Percentiles rank a stretch among this genome's conserved stretches.
Evolutionary conservation across 306 rosid species (phyloP).

Genomic region (Corylus americana): DNA sequence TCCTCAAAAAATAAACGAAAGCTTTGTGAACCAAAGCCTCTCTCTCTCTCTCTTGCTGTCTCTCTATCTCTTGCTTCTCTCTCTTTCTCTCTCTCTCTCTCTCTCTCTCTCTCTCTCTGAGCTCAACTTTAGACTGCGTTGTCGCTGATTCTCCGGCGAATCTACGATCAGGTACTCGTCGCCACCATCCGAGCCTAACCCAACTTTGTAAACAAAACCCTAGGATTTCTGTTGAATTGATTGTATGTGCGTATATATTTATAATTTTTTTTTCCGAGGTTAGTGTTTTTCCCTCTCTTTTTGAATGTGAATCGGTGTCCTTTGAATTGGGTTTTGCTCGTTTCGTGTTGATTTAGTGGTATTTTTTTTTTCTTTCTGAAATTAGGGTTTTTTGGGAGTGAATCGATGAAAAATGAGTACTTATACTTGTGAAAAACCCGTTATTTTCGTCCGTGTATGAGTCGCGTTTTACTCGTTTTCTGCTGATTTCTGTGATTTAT

Average conservation of each 20-base stretch:
- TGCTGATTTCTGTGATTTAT: too few species aligned
- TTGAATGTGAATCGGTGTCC: background rate
- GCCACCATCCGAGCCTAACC: background rate
- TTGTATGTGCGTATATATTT: background rate
- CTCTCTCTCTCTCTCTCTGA: background rate
- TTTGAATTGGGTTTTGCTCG: background rate
- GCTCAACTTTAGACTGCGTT: background rate
- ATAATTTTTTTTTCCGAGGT: background rate
- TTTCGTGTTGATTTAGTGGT: background rate
- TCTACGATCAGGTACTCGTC: conserved; percentile 1
- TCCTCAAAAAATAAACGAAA: background rate
- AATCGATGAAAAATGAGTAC: background rate
- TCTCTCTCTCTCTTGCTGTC: too few species aligned
- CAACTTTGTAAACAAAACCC: background rate
- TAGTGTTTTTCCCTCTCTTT: background rate
- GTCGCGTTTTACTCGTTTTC: too few species aligned
- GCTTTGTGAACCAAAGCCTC: too few species aligned
- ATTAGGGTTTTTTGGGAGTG: background rate
- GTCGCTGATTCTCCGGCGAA: background rate
- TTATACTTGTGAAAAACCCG: background rate
- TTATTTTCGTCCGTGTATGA: background rate
- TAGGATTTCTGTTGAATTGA: background rate
- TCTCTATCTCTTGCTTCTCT: background rate
- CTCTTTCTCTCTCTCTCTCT: background rate
- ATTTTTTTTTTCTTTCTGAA: background rate